Evolutionary conservation across 2,329 filamentous ascomycete genomes (phyloP).

Genomic region (Fusarium sp.): DNA sequence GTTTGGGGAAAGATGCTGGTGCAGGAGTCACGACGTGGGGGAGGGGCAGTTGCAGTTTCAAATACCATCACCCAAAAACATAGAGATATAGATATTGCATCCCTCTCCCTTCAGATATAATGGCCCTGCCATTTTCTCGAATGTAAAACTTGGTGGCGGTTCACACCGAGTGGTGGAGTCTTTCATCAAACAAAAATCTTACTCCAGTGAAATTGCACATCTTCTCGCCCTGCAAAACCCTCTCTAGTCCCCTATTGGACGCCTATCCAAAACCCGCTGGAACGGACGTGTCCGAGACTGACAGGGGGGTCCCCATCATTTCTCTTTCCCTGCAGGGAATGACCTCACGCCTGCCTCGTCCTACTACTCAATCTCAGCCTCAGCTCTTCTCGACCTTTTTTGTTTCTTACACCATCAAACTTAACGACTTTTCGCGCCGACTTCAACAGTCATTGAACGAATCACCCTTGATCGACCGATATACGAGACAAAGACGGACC

Average conservation of each 20-base stretch:
- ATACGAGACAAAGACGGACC: not conserved
- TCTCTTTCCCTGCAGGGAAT: constrained; percentile 24
- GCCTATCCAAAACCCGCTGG: constrained; percentile 7
- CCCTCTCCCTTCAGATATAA: not conserved
- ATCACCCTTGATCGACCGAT: not conserved
- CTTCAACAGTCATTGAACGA: not conserved
- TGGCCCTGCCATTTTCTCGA: constrained; percentile 9
- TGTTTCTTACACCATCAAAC: constrained; percentile 11
- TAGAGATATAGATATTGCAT: constrained; percentile 14
- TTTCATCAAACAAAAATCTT: constrained; percentile 12
- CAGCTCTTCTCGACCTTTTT: constrained; percentile 2
- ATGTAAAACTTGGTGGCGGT: not conserved
- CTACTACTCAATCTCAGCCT: constrained; percentile 1
- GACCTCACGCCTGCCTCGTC: constrained; percentile 33
- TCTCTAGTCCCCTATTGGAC: not conserved
- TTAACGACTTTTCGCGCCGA: not conserved
- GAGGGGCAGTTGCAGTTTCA: not conserved
- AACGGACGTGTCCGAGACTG: constrained; percentile 6
- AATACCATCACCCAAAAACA: not conserved
- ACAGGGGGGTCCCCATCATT: constrained; percentile 24
- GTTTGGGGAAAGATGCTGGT: not conserved
- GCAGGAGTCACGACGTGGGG: not conserved
- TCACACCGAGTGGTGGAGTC: constrained; percentile 30
- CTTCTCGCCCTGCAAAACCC: not conserved
- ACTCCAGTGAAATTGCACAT: constrained; percentile 27